A percentile compares a stretch with the other conserved stretches of the same genome.
Conservation (phyloP, 192 early-diverging fungal genomes). For the Phlyctochytrium planicorne region DNA sequence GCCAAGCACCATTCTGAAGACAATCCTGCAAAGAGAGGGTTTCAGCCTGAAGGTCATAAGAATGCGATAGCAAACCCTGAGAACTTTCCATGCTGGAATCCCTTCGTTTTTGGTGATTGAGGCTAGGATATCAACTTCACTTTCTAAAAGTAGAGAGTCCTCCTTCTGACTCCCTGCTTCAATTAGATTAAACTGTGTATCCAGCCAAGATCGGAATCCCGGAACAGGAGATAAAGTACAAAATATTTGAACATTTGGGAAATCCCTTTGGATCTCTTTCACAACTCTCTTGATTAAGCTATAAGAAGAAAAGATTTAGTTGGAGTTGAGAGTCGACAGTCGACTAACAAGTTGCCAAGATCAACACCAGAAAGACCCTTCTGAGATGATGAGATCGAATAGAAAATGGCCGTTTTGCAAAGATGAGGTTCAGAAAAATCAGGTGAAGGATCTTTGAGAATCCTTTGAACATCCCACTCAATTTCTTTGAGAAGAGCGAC, state of each 20-base stretch:
- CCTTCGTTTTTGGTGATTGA: neutral
- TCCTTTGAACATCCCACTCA: slow-evolving; percentile 64
- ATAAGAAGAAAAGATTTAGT: neutral
- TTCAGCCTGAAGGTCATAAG: too few relatives aligned
- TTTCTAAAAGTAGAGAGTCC: neutral
- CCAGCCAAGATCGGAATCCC: slow-evolving; percentile 80
- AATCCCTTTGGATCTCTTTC: slow-evolving; percentile 65
- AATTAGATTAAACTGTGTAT: slow-evolving; percentile 29
- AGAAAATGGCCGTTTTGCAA: slow-evolving; percentile 80
- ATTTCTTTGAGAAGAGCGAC: slow-evolving; percentile 68
- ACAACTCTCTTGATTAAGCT: slow-evolving; percentile 81
- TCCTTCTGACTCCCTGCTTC: neutral
- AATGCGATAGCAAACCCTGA: too few relatives aligned
- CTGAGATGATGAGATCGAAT: slow-evolving; percentile 87
- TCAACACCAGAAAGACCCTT: slow-evolving; percentile 85
- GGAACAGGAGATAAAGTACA: slow-evolving; percentile 91
- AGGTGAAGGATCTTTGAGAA: slow-evolving; percentile 7
- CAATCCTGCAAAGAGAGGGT: too few relatives aligned
- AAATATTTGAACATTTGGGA: slow-evolving; percentile 75
- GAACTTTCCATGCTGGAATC: neutral
- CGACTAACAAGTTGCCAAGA: slow-evolving; percentile 77
- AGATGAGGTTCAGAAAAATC: slow-evolving; percentile 40
- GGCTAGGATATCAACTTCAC: neutral
- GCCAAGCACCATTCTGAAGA: neutral
- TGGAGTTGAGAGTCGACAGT: neutral